Evolutionary conservation across 2,329 filamentous ascomycete species (phyloP), one percentile per base, ranked within the genome.

Genomic region (Plectosphaerella cucumerina): DNA sequence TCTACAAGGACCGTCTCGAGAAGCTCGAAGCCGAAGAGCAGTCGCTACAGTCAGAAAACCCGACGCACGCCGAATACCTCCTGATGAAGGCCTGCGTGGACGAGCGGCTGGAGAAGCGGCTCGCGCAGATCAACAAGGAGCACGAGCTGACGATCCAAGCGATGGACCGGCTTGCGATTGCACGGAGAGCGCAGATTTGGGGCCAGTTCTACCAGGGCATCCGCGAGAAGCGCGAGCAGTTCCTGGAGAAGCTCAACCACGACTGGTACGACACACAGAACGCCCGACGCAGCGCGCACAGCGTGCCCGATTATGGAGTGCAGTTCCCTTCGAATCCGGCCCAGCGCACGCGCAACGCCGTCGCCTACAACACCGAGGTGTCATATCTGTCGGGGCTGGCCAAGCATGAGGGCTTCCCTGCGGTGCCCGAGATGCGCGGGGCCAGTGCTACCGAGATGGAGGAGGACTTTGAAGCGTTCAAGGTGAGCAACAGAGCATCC

Each of bases 321-420:
- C 83, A 87, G 49, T 95, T 95, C 64, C 89, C 90, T 8, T 82
- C 86, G 47, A 85, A 86, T 56, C 83, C 85, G 54, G 81, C 85
- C 23, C 86, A 92, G 61, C 89, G 93, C 62, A 81, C 96, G 53
- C 80, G 84, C 55, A 89, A 97, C 56, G 92, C 96, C 59, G 81
- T 91, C 47, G 88, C 92, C 44, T 97, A 97, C 73, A 97, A 96
- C 66, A 89, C 87, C 58, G 94, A 99, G 66, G 92, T 99, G 5
- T 96, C 92, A 0, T 84, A 97, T 23, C 74, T 99, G 51, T 86
- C 92, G 6, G 93, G 93, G 35, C 79, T 97, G 48, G 92, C 93
- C 34, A 97, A 97, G 70, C 92, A 97, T 66, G 86, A 96, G 62
- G 94, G 94, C 21, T 99, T 99, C 70, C 94, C 94, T 34, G 92